Conservation (phyloP, 371 early-diverging fungal species). For the Batrachochytrium dendrobatidis region DNA sequence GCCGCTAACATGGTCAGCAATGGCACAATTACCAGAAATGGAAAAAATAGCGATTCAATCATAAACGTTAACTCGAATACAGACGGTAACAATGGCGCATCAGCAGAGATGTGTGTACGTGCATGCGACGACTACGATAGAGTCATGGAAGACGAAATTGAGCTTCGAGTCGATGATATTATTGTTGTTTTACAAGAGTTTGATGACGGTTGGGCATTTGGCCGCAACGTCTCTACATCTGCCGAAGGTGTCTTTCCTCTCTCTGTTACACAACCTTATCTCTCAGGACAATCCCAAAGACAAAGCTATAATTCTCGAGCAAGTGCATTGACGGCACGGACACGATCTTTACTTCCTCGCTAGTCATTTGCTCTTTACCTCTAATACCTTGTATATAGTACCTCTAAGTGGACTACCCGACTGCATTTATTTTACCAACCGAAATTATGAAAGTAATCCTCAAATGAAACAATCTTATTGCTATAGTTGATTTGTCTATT, state of each 20-base stretch:
- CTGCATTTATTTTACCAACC: too few relatives aligned
- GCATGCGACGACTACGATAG: constrained; percentile 17
- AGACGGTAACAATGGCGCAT: background rate
- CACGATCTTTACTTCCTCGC: too few relatives aligned
- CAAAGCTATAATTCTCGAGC: background rate
- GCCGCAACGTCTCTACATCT: constrained; percentile 21
- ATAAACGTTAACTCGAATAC: constrained; percentile 4
- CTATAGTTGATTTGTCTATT: too few relatives aligned
- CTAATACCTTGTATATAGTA: too few relatives aligned
- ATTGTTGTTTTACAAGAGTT: constrained; percentile 22
- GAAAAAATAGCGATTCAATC: background rate
- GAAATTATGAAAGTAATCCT: too few relatives aligned
- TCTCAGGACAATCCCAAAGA: background rate
- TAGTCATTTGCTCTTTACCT: too few relatives aligned
- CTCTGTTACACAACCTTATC: constrained; percentile 15
- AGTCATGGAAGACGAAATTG: constrained; percentile 23
- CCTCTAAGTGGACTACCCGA: too few relatives aligned
- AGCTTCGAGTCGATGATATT: constrained; percentile 18
- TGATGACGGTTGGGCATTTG: constrained; percentile 30
- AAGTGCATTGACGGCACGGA: constrained; percentile 5
- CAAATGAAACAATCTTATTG: too few relatives aligned
- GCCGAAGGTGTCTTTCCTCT: constrained; percentile 25
- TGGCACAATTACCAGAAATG: background rate
- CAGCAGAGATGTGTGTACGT: constrained; percentile 18
- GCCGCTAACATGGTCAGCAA: background rate